Percentiles rank a stretch among this genome's conserved stretches.
Evolutionary conservation across 2,329 filamentous ascomycete genomes (phyloP).

Genomic region (Colletotrichum costaricense): DNA sequence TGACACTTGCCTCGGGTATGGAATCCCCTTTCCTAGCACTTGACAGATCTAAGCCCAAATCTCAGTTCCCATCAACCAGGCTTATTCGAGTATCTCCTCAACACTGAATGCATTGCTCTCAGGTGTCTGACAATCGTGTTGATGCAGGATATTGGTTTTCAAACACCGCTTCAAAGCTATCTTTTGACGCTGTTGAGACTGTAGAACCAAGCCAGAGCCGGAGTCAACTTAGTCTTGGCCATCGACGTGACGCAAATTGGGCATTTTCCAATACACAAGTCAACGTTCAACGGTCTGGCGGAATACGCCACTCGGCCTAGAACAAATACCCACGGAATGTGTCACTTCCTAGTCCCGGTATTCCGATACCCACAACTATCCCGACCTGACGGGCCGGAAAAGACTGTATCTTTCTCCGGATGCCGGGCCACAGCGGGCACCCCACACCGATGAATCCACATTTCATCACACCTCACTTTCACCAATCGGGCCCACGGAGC

Average conservation of each 20-base stretch:
- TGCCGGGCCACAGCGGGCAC: background rate
- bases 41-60: conserved; percentile 16
- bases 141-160: background rate
- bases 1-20: conserved; percentile 10
- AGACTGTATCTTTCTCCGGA: background rate
- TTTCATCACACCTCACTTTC: conserved; percentile 4
- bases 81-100: background rate
- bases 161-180: background rate
- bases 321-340: background rate
- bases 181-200: background rate
- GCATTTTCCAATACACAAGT: too few relatives aligned
- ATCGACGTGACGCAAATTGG: background rate
- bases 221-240: background rate
- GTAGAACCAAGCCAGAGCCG: background rate
- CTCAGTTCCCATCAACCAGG: background rate
- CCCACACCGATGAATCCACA: conserved; percentile 20
- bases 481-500: conserved; percentile 22
- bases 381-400: conserved; percentile 17
- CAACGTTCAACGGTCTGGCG: background rate
- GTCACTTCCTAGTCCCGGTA: background rate
- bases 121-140: background rate
- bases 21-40: conserved; percentile 14
- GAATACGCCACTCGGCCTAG: background rate
- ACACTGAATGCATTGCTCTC: background rate
- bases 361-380: background rate